Evolutionary conservation across 2,329 filamentous ascomycete species (phyloP).

Genomic region (Lojkania enalia): DNA sequence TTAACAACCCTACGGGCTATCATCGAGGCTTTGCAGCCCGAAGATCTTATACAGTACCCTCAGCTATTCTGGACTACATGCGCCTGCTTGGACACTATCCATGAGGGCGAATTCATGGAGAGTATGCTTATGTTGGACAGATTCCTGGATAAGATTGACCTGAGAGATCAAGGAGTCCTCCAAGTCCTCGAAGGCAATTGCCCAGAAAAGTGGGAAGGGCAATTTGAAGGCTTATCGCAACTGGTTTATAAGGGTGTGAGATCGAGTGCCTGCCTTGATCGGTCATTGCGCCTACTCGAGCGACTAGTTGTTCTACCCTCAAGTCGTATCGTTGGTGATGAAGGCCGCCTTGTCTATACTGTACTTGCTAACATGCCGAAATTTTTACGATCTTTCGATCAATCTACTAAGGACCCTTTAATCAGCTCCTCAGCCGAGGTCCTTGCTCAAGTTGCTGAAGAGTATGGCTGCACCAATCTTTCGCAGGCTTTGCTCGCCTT

Average conservation of each 20-base stretch:
- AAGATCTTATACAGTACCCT: slow-evolving; percentile 83
- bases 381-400: slow-evolving; percentile 79
- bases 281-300: slow-evolving; percentile 76
- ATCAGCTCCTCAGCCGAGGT: slow-evolving; percentile 65
- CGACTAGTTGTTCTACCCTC: slow-evolving; percentile 77
- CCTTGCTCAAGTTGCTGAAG: slow-evolving; percentile 72
- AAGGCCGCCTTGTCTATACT: slow-evolving; percentile 79
- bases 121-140: slow-evolving; percentile 89
- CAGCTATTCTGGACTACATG: slow-evolving; percentile 98
- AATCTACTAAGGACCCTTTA: slow-evolving; percentile 55
- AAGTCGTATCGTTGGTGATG: slow-evolving; percentile 78
- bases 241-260: slow-evolving; percentile 90
- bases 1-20: slow-evolving; percentile 90
- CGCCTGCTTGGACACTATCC: slow-evolving; percentile 93
- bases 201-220: slow-evolving; percentile 84
- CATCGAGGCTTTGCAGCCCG: slow-evolving; percentile 78
- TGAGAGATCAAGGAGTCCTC: slow-evolving; percentile 70
- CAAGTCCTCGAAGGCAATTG: slow-evolving; percentile 74
- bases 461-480: slow-evolving; percentile 69
- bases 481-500: slow-evolving; percentile 72
- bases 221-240: slow-evolving; percentile 82
- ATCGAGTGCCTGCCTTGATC: slow-evolving; percentile 79
- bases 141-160: slow-evolving; percentile 80
- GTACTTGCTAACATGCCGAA: slow-evolving; percentile 90
- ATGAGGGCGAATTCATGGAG: slow-evolving; percentile 92